Evolutionary conservation across 352 stramenopile species (phyloP), one percentile per base, ranked within the genome.

Genomic region (Salisapilia sapeloensis): DNA sequence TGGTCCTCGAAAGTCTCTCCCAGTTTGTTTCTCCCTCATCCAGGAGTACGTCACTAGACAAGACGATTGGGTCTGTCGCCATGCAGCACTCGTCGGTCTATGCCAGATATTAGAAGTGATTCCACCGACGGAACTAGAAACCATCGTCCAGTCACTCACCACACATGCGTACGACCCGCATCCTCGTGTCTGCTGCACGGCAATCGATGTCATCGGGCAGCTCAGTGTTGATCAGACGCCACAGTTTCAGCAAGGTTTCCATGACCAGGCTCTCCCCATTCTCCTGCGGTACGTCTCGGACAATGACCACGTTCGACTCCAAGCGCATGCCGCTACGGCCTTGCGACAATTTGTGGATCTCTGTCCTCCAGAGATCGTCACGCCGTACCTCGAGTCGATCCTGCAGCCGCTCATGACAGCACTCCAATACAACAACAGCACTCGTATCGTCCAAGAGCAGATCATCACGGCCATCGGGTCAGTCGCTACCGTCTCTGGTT

Each of bases 321-420:
- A 86, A 37, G 66, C 74, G 9, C 70, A 90, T 28, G 59, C 74
- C 1, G 67, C 71, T 7, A 83, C 71, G 7, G 62, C 74, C 21
- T 40, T 90, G 17, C 67, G 70, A 11, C 66, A 90, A 42, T 90
- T 90, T 27, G 70, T 90, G 44, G 70, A 90, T 36, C 79, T 83
- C 59, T 85, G 72, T 34, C 52, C 60, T 20, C 53, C 55, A 0
- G 42, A 67, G 23, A 42, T 82, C 21, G 48, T 89, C 13, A 53
- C 63, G 32, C 69, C 70, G 19, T 85, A 90, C 39, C 33, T 90
- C 32, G 70, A 90, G 31, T 60, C 64, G 29, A 48, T 86, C 26
- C 50, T 90, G 4, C 48, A 59, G 19, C 62, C 76, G 31, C 37
- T 86, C 0, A 84, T 90, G 32, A 52, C 56, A 1, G 39, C 84